Evolutionary conservation across 495 filamentous ascomycete species (phyloP).

Genomic region (Thermochaetoides thermophila): DNA sequence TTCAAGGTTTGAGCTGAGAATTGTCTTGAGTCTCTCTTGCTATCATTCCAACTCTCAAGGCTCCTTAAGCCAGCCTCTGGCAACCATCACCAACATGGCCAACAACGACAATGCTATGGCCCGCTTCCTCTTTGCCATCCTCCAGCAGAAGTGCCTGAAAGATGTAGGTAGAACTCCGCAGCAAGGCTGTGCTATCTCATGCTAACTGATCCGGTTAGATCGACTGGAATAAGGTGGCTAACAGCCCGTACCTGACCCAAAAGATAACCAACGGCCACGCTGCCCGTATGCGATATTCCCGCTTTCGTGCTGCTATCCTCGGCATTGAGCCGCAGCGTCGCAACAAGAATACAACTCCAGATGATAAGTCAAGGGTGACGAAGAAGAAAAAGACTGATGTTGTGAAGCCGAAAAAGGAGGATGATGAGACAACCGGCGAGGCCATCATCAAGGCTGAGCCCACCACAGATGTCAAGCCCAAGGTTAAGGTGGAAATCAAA

Average conservation of each 20-base stretch:
- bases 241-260: slow-evolving; percentile 32
- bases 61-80: no score
- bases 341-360: slow-evolving; percentile 20
- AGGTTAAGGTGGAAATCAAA: slow-evolving; percentile 4
- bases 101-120: slow-evolving; percentile 36
- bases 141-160: slow-evolving; percentile 62
- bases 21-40: no score
- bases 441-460: slow-evolving; percentile 19
- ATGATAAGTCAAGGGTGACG: slow-evolving; percentile 18
- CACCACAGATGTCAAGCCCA: slow-evolving; percentile 2
- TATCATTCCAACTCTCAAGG: no score
- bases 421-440: slow-evolving; percentile 11
- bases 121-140: slow-evolving; percentile 59
- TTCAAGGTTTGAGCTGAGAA: no score
- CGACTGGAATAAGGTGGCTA: slow-evolving; percentile 58
- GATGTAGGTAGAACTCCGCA: slow-evolving; percentile 35
- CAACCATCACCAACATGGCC: slow-evolving; percentile 28
- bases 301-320: slow-evolving; percentile 39
- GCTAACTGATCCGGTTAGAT: no score
- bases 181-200: no score
- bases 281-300: slow-evolving; percentile 65
- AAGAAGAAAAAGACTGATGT: slow-evolving; percentile 29
- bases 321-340: slow-evolving; percentile 26
- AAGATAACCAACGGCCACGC: slow-evolving; percentile 68
- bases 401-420: slow-evolving; percentile 16